Percentiles rank a stretch among this genome's conserved stretches.
Conservation (phyloP, 768 basidiomycete species). For the Mycena rosella region DNA sequence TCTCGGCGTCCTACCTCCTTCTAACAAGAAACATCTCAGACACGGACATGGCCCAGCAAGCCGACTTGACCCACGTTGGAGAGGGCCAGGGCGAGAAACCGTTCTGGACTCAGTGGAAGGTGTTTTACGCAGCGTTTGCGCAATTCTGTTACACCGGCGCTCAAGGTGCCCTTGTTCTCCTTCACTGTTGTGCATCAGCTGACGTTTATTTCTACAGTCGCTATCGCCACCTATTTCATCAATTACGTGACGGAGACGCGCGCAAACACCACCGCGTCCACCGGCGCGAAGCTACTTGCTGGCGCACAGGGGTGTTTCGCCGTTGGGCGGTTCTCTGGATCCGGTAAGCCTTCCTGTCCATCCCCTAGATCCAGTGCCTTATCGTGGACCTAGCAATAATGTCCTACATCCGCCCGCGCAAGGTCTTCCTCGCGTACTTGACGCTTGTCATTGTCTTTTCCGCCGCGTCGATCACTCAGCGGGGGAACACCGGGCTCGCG, state of each 20-base stretch:
- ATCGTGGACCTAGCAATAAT: conserved; percentile 46
- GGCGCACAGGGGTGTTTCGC: conserved; percentile 51
- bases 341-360: conserved; percentile 39
- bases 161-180: conserved; percentile 39
- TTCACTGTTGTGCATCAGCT: background rate
- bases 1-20: too few species aligned
- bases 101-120: conserved; percentile 45
- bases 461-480: conserved; percentile 46
- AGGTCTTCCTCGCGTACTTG: conserved; percentile 46
- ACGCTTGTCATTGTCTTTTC: conserved; percentile 46
- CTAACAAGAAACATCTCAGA: conserved; percentile 27
- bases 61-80: conserved; percentile 47
- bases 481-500: conserved; percentile 46
- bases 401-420: conserved; percentile 46
- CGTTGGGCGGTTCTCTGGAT: conserved; percentile 47
- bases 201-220: conserved; percentile 36
- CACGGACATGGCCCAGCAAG: conserved; percentile 51
- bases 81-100: conserved; percentile 42
- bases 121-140: conserved; percentile 50
- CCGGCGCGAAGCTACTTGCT: conserved; percentile 48
- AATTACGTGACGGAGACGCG: conserved; percentile 50
- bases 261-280: conserved; percentile 38
- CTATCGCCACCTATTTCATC: conserved; percentile 50
- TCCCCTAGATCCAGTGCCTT: too few species aligned
- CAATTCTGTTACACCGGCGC: conserved; percentile 51